Conservation (phyloP, 2,329 filamentous ascomycete species). For the Sordariomycetes sp. region DNA sequence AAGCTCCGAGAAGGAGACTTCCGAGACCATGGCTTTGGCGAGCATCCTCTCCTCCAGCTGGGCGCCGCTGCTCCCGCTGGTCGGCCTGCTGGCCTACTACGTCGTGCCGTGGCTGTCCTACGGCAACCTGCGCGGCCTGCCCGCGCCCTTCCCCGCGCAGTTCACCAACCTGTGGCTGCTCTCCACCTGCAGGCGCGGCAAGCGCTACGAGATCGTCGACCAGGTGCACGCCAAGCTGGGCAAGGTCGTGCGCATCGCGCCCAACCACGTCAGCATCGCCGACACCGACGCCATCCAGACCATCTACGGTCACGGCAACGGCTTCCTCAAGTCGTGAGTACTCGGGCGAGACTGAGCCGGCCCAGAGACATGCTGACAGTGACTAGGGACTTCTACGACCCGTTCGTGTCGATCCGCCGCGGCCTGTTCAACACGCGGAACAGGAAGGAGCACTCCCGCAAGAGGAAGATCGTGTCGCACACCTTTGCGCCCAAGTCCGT, state of each 20-base stretch:
- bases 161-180: constrained; percentile 79
- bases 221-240: constrained; percentile 65
- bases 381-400: constrained; percentile 73
- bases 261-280: constrained; percentile 73
- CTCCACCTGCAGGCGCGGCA: constrained; percentile 51
- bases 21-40: neutral
- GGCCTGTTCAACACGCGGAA: constrained; percentile 86
- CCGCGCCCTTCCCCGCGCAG: constrained; percentile 49
- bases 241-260: constrained; percentile 72
- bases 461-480: constrained; percentile 80
- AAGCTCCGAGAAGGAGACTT: neutral
- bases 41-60: neutral
- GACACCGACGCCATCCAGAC: constrained; percentile 66
- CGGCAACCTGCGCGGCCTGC: constrained; percentile 46
- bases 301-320: constrained; percentile 74
- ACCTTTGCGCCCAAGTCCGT: constrained; percentile 78
- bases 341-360: accelerated
- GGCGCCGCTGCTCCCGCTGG: neutral
- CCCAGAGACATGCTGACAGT: neutral
- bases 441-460: constrained; percentile 71
- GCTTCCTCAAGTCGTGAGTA: constrained; percentile 58
- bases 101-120: constrained; percentile 45
- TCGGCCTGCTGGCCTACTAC: constrained; percentile 6
- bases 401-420: constrained; percentile 77
- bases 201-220: constrained; percentile 55